phyloP scores from a whole-genome alignment of 306 rosid species.

The Potentilla sterilis region DNA sequence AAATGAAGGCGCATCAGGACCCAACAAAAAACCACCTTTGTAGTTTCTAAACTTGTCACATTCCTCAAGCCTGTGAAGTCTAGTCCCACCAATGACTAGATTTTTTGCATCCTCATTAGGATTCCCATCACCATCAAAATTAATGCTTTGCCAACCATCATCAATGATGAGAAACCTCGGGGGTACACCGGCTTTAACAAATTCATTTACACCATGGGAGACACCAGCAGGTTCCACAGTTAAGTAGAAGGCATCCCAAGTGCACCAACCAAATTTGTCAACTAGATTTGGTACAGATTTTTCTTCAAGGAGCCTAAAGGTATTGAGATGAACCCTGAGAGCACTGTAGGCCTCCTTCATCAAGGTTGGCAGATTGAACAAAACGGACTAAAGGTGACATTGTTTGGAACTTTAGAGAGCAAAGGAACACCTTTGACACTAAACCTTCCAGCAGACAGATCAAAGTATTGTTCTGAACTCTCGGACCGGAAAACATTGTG shows the following conservation, averaged over 20 bases:
- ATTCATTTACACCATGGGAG: slow-evolving; percentile 60
- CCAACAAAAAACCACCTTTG: slow-evolving; percentile 47
- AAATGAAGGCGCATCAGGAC: slow-evolving; percentile 52
- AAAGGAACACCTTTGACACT: slow-evolving; percentile 49
- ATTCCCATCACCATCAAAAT: slow-evolving; percentile 45
- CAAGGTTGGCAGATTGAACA: slow-evolving; percentile 35
- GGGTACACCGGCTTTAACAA: slow-evolving; percentile 46
- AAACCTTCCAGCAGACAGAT: slow-evolving; percentile 50
- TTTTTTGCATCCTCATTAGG: slow-evolving; percentile 51
- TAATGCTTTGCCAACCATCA: slow-evolving; percentile 93
- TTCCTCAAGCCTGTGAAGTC: slow-evolving; percentile 68
- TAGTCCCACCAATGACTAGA: slow-evolving; percentile 65
- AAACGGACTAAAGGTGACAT: slow-evolving; percentile 59
- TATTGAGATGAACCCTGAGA: slow-evolving; percentile 60
- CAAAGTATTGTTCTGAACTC: slow-evolving; percentile 31
- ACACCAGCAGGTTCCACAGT: slow-evolving; percentile 66
- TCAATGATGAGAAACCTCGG: slow-evolving; percentile 79
- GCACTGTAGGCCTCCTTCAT: slow-evolving; percentile 75
- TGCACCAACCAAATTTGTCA: slow-evolving; percentile 92
- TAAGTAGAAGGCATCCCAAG: slow-evolving; percentile 91
- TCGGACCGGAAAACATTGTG: slow-evolving; percentile 10
- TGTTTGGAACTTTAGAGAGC: slow-evolving; percentile 56
- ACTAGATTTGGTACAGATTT: slow-evolving; percentile 48
- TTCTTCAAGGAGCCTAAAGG: slow-evolving; percentile 75
- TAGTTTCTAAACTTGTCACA: slow-evolving; percentile 63